These are phyloP conservation scores for Alectoria sarmentosa DNA, from an alignment of 495 filamentous ascomycete genomes.

Conservation along the genomic window DNA sequence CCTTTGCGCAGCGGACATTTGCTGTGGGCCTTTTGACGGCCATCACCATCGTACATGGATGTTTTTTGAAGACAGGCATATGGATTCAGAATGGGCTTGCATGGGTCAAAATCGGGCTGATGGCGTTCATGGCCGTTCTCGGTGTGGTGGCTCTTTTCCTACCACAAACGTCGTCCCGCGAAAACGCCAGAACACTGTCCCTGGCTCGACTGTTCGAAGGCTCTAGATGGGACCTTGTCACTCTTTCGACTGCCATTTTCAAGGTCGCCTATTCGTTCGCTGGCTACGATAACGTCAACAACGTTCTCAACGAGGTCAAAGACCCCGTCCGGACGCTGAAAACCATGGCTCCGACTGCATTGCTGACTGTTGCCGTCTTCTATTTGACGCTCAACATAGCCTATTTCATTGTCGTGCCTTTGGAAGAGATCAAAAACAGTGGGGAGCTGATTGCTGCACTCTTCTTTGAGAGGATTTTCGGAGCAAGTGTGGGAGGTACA, in stretches of 20 bases:
- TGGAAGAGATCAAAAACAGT: constrained; percentile 60
- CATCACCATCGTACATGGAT: constrained; percentile 53
- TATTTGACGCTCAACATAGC: constrained; percentile 66
- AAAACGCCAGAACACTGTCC: constrained; percentile 19
- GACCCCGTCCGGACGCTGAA: constrained; percentile 60
- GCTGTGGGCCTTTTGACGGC: constrained; percentile 59
- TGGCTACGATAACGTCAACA: constrained; percentile 61
- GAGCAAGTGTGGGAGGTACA: constrained; percentile 42
- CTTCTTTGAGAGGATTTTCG: constrained; percentile 63
- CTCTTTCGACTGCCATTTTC: constrained; percentile 57
- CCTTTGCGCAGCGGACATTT: constrained; percentile 64
- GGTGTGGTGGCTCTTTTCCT: constrained; percentile 36
- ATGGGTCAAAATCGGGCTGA: constrained; percentile 58
- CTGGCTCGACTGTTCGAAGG: constrained; percentile 45
- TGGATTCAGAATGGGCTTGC: constrained; percentile 59
- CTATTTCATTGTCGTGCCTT: constrained; percentile 60
- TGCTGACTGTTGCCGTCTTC: constrained; percentile 52
- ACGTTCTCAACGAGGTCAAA: constrained; percentile 70
- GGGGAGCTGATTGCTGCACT: constrained; percentile 62
- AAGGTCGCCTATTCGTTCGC: constrained; percentile 70
- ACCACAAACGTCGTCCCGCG: constrained; percentile 20
- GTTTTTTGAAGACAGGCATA: constrained; percentile 60
- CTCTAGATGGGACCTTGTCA: constrained; percentile 48
- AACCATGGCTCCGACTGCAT: constrained; percentile 53
- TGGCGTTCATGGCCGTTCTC: constrained; percentile 60